Evolutionary conservation across 495 filamentous ascomycete species (phyloP).

Genomic region (Margaritispora aquatica): DNA sequence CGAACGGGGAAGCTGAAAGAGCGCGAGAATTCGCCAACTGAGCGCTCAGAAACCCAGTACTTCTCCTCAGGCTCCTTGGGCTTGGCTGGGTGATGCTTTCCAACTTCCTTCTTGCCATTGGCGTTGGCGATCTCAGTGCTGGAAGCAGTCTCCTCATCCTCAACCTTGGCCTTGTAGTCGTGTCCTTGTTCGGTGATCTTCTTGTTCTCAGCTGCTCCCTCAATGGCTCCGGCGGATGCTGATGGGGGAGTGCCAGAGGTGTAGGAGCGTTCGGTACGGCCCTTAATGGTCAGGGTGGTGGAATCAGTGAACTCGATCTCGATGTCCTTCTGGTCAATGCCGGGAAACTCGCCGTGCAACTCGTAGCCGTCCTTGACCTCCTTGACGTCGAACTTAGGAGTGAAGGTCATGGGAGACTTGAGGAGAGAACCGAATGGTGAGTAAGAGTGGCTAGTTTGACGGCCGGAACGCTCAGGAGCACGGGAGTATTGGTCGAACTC

Average conservation of each 20-base stretch:
- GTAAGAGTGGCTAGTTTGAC: slow-evolving; percentile 19
- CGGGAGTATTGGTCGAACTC: slow-evolving; percentile 58
- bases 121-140: slow-evolving; percentile 18
- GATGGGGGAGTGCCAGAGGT: slow-evolving; percentile 31
- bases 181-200: slow-evolving; percentile 31
- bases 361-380: slow-evolving; percentile 64
- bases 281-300: slow-evolving; percentile 68
- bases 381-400: slow-evolving; percentile 74
- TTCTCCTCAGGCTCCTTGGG: slow-evolving; percentile 35
- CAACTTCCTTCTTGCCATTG: not conserved
- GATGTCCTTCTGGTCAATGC: slow-evolving; percentile 70
- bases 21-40: slow-evolving; percentile 71
- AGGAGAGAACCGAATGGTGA: not conserved
- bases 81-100: not conserved
- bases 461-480: slow-evolving; percentile 16
- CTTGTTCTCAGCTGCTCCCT: slow-evolving; percentile 25
- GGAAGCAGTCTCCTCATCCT: slow-evolving; percentile 41
- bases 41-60: slow-evolving; percentile 81
- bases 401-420: slow-evolving; percentile 37
- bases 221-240: slow-evolving; percentile 28
- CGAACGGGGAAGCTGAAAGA: slow-evolving; percentile 69
- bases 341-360: slow-evolving; percentile 84
- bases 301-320: slow-evolving; percentile 79
- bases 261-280: slow-evolving; percentile 57
- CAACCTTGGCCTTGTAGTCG: slow-evolving; percentile 54